Percentiles rank a stretch among this genome's conserved stretches.
Conservation (phyloP, 2,329 filamentous ascomycete species). For the Fusarium sp. region DNA sequence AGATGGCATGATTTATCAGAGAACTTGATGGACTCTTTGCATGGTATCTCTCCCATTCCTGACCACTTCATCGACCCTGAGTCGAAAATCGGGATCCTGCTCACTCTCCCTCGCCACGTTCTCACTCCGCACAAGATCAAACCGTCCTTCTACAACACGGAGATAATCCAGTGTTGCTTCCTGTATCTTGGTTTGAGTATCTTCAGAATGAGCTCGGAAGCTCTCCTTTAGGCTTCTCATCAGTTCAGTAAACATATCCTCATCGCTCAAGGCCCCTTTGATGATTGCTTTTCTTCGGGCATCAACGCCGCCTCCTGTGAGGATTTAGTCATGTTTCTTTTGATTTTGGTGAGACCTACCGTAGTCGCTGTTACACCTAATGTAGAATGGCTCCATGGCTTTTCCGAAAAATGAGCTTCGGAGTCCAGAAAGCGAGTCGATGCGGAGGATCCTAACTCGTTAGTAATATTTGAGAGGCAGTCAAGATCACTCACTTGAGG, state of each 20-base stretch:
- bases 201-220: constrained; percentile 37
- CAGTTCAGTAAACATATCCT: constrained; percentile 47
- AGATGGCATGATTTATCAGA: not conserved
- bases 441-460: constrained; percentile 47
- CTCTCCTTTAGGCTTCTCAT: constrained; percentile 40
- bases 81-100: constrained; percentile 50
- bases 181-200: constrained; percentile 38
- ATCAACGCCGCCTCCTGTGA: constrained; percentile 49
- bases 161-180: constrained; percentile 39
- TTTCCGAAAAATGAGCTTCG: constrained; percentile 52
- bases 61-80: constrained; percentile 40
- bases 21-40: not conserved
- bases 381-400: constrained; percentile 52
- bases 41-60: constrained; percentile 8
- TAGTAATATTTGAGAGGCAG: not conserved
- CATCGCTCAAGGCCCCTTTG: constrained; percentile 32
- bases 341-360: constrained; percentile 39
- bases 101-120: constrained; percentile 53
- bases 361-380: constrained; percentile 43
- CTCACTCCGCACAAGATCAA: constrained; percentile 53
- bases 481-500: not conserved
- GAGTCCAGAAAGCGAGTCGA: constrained; percentile 50
- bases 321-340: not conserved
- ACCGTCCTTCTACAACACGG: constrained; percentile 39
- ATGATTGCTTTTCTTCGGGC: constrained; percentile 51